Conservation (phyloP, 2,329 filamentous ascomycete species). For the Acrodontium crateriforme region DNA sequence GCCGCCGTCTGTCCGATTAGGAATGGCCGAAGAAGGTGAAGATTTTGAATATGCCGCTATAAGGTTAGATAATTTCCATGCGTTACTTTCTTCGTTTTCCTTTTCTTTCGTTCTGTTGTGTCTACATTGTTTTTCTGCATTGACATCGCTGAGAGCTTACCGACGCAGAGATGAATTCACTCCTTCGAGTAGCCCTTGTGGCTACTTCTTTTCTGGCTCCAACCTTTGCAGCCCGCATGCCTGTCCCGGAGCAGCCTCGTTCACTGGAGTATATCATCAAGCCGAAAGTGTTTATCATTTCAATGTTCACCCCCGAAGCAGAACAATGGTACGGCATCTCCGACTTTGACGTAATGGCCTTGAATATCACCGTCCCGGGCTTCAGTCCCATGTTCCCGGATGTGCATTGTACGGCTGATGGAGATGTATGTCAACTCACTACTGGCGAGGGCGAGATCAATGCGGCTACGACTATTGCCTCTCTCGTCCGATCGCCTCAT, state of each 20-base stretch:
- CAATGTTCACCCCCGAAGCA: constrained; percentile 36
- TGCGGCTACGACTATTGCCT: constrained; percentile 51
- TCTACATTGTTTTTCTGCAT: too few relatives aligned
- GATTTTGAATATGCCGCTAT: too few relatives aligned
- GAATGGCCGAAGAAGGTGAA: too few relatives aligned
- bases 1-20: too few relatives aligned
- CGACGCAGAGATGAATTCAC: too few relatives aligned
- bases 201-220: too few relatives aligned
- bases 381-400: constrained; percentile 19
- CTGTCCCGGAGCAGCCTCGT: constrained; percentile 7
- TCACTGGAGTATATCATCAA: constrained; percentile 23
- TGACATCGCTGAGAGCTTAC: too few relatives aligned
- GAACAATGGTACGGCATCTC: constrained; percentile 36
- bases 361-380: constrained; percentile 22
- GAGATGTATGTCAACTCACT: constrained; percentile 53
- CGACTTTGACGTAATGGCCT: constrained; percentile 21
- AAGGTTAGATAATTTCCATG: too few relatives aligned
- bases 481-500: constrained; percentile 44
- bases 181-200: too few relatives aligned
- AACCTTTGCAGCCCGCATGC: constrained; percentile 9
- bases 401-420: constrained; percentile 48
- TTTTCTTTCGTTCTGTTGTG: too few relatives aligned
- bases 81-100: too few relatives aligned
- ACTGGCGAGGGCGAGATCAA: constrained; percentile 54
- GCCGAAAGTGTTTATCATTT: constrained; percentile 50